Evolutionary conservation across 805 yeast genomes (phyloP).

Genomic region (Grigorovia transvaalensis): DNA sequence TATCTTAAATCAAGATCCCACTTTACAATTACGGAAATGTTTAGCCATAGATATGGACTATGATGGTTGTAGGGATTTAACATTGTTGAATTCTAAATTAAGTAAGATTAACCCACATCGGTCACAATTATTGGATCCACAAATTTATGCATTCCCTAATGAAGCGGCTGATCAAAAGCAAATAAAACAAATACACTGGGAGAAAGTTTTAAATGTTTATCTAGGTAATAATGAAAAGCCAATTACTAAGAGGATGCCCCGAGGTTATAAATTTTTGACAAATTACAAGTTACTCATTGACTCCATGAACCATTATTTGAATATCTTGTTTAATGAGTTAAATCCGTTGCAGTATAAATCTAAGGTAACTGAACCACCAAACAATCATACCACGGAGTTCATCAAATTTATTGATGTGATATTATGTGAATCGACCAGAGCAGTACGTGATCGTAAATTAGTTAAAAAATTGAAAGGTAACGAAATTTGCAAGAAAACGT

Average conservation of each 20-base stretch:
- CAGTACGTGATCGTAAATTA: slow-evolving; percentile 1
- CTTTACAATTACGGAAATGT: slow-evolving; percentile 53
- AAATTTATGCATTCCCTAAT: slow-evolving; percentile 19
- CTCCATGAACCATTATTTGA: slow-evolving; percentile 1
- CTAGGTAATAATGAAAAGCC: slow-evolving; percentile 24
- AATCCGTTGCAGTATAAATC: neutral
- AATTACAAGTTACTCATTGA: slow-evolving; percentile 7
- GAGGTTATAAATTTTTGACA: neutral
- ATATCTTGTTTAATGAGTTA: neutral
- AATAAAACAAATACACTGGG: slow-evolving; percentile 18
- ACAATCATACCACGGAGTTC: slow-evolving; percentile 13
- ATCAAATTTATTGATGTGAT: slow-evolving; percentile 10
- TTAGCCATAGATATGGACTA: slow-evolving; percentile 70
- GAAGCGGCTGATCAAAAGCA: slow-evolving; percentile 1
- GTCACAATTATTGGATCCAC: slow-evolving; percentile 37
- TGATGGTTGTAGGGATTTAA: slow-evolving; percentile 43
- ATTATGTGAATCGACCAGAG: slow-evolving; percentile 16
- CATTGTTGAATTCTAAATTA: slow-evolving; percentile 44
- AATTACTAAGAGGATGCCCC: neutral
- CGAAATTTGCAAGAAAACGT: slow-evolving; percentile 14
- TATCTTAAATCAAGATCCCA: slow-evolving; percentile 42
- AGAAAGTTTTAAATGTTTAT: slow-evolving; percentile 31
- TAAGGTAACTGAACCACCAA: neutral
- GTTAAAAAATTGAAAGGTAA: slow-evolving; percentile 4
- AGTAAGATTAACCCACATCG: slow-evolving; percentile 27